Conservation (phyloP, 2,329 filamentous ascomycete species). For the Nothopassalora personata region DNA sequence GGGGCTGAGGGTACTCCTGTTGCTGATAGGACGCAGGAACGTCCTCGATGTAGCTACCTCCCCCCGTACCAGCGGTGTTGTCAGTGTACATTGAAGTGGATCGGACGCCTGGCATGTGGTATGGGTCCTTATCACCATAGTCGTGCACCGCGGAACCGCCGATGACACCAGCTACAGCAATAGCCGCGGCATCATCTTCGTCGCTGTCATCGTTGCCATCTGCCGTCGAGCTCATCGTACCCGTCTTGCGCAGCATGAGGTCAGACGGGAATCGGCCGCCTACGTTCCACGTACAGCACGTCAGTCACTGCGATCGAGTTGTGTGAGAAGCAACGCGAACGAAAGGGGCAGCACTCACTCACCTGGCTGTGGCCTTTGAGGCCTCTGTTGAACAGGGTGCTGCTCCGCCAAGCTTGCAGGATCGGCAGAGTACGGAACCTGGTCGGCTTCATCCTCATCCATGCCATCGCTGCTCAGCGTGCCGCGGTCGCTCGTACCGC, state of each 20-base stretch:
- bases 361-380: constrained; percentile 78
- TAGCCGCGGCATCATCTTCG: constrained; percentile 50
- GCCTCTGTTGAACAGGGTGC: constrained; percentile 37
- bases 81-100: neutral
- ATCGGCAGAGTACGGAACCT: constrained; percentile 60
- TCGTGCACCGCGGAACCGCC: constrained; percentile 17
- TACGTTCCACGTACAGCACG: constrained; percentile 11
- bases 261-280: constrained; percentile 85
- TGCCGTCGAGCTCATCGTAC: constrained; percentile 59
- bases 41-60: constrained; percentile 1
- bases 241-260: constrained; percentile 71
- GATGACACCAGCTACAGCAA: constrained; percentile 33
- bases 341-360: constrained; percentile 42
- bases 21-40: constrained; percentile 21
- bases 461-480: constrained; percentile 65
- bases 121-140: constrained; percentile 27
- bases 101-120: constrained; percentile 21
- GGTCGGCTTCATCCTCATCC: constrained; percentile 66
- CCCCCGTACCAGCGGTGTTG: neutral
- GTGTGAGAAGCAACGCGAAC: constrained; percentile 15
- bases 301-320: constrained; percentile 4
- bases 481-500: constrained; percentile 54
- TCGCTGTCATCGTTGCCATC: constrained; percentile 63
- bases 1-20: constrained; percentile 19
- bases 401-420: constrained; percentile 37